phyloP scores from a whole-genome alignment of 192 early-diverging fungal species.

The Podila verticillata region DNA sequence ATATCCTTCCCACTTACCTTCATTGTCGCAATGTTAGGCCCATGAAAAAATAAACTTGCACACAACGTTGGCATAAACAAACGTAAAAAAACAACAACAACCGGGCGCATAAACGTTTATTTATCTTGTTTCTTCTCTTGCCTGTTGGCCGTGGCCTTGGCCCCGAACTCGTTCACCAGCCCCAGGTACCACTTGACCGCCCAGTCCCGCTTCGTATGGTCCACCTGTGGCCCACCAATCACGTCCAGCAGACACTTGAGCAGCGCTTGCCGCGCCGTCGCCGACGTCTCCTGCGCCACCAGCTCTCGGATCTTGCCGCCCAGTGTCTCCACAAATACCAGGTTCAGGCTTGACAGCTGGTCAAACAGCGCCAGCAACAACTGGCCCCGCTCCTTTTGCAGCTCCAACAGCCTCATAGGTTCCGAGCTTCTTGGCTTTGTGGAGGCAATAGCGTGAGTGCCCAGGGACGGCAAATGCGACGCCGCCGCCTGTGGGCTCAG shows the following conservation, averaged over 20 bases:
- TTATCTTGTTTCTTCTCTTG: not conserved
- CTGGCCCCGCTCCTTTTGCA: slow-evolving; percentile 37
- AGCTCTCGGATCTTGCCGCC: slow-evolving; percentile 40
- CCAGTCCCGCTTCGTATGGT: slow-evolving; percentile 52
- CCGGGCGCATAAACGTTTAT: too few species aligned
- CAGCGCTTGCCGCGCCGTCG: slow-evolving; percentile 22
- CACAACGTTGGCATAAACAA: too few species aligned
- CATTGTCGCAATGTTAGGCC: too few species aligned
- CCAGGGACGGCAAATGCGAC: slow-evolving; percentile 18
- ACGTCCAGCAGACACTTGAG: slow-evolving; percentile 47
- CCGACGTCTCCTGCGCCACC: slow-evolving; percentile 23
- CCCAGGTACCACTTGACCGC: slow-evolving; percentile 46
- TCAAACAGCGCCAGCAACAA: slow-evolving; percentile 51
- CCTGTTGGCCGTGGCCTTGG: not conserved
- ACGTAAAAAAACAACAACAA: too few species aligned
- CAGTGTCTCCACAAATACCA: slow-evolving; percentile 52
- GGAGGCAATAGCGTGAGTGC: not conserved
- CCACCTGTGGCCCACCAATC: slow-evolving; percentile 31
- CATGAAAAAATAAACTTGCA: too few species aligned
- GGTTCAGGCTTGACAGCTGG: slow-evolving; percentile 49
- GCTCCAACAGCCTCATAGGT: slow-evolving; percentile 3
- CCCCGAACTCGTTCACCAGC: slow-evolving; percentile 34
- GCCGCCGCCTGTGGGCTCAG: slow-evolving; percentile 21
- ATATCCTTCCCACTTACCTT: too few species aligned
- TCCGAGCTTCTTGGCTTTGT: not conserved